These are phyloP conservation scores for Penicillium sp. DNA, from an alignment of 2,329 filamentous ascomycete species.

Conservation along the genomic window DNA sequence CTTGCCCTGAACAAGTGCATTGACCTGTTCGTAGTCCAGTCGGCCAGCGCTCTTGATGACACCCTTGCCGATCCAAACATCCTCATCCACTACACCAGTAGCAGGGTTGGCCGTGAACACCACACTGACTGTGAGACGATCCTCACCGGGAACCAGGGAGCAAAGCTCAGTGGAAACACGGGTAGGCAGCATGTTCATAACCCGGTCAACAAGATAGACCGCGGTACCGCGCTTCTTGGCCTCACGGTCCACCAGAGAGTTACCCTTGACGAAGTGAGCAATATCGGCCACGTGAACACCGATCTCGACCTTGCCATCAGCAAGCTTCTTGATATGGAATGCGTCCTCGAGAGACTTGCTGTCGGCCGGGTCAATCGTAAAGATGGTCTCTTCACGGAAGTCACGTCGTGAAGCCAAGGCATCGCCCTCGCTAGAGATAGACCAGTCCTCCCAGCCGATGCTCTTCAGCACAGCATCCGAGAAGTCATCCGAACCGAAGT, in stretches of 20 bases:
- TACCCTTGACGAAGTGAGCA: slow-evolving; percentile 93
- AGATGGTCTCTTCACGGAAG: slow-evolving; percentile 82
- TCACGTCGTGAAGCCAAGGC: slow-evolving; percentile 75
- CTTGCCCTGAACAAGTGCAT: slow-evolving; percentile 70
- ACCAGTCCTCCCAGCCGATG: slow-evolving; percentile 90
- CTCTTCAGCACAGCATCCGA: slow-evolving; percentile 93
- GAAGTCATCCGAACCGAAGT: slow-evolving; percentile 96
- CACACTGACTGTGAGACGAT: slow-evolving; percentile 86
- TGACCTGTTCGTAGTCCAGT: slow-evolving; percentile 80
- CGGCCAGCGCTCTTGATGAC: slow-evolving; percentile 90
- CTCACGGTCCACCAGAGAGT: slow-evolving; percentile 92
- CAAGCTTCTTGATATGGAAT: slow-evolving; percentile 81
- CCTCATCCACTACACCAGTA: slow-evolving; percentile 79
- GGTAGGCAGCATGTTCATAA: slow-evolving; percentile 80
- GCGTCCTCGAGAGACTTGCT: slow-evolving; percentile 88
- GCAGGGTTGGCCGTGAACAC: slow-evolving; percentile 86
- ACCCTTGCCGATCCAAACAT: slow-evolving; percentile 90
- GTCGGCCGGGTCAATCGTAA: slow-evolving; percentile 89
- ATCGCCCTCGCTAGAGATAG: slow-evolving; percentile 78
- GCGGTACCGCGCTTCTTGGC: slow-evolving; percentile 97
- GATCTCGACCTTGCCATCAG: slow-evolving; percentile 85
- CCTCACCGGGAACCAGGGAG: slow-evolving; percentile 81
- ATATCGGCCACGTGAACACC: slow-evolving; percentile 94
- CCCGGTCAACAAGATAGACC: slow-evolving; percentile 90
- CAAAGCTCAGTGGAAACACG: slow-evolving; percentile 84